Base-by-base conservation (phyloP, 495 filamentous ascomycete species). In the Chlorociboria aeruginascens region DNA sequence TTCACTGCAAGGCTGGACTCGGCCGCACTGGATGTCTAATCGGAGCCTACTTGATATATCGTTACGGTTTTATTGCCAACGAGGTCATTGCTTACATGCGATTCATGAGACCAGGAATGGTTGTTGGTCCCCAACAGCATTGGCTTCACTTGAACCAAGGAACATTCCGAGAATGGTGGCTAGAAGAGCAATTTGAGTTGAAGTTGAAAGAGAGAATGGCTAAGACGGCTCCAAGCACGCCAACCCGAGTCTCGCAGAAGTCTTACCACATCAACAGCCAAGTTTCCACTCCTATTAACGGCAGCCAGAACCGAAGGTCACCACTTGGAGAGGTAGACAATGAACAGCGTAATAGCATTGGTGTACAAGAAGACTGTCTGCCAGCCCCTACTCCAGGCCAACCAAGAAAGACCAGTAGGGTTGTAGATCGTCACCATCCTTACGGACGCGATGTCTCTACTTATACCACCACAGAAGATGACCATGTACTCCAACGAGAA, bases 51-150 rank as follows among this genome's bases (percentile, higher is more conserved):
- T 72, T 99, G 28, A 95, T 99, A 57, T 99, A 99, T 67, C 75
- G 89, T 45, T 81, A 97, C 66, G 93, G 88, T n/a, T 99, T 97
- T 61, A 97, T 90, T 1, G 92, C 93, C 32, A 95, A 96, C 61
- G 92, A 99, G 64, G 77, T 96, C 55, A 99, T 99, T 65, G 85
- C 92, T 6, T 99, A 86, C 66, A 97, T 99, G 92, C 81, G 92
- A 50, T 99, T 99, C 67, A 99, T 97, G 92, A 81, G 92, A 32
- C 92, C 92, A 0, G 92, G 92, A 16, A 99, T 99, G 92, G 92
- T 99, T 2, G 92, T 99, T 31, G 92, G 92, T 0, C 92, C 92
- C n/a, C 92, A 99, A 59, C 92, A 99, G 64, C 92, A 99, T 63
- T 99, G 92, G 92, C 74, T 99, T 13, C 92, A 97, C 61, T 79